A percentile compares a stretch with the other conserved stretches of the same genome.
These are phyloP conservation scores for Blastosporella zonata DNA, from an alignment of 1,284 basidiomycete species.

Conservation along the genomic window DNA sequence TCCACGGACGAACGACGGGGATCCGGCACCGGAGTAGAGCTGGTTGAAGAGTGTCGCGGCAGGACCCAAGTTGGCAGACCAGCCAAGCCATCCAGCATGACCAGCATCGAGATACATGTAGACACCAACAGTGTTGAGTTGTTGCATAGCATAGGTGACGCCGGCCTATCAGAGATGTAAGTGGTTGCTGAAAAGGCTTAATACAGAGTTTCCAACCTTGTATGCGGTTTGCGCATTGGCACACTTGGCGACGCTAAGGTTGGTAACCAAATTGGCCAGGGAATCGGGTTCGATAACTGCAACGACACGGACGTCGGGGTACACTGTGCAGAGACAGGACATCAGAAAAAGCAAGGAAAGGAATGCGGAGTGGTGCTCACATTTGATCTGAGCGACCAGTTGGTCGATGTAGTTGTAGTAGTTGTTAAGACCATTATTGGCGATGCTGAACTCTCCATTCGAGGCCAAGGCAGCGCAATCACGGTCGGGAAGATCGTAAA, in stretches of 20 bases:
- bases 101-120: slow-evolving; percentile 64
- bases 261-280: slow-evolving; percentile 61
- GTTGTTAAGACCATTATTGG: slow-evolving; percentile 51
- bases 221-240: slow-evolving; percentile 50
- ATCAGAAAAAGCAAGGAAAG: neutral
- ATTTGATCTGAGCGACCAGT: slow-evolving; percentile 53
- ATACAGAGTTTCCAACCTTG: slow-evolving; percentile 29
- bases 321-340: slow-evolving; percentile 33
- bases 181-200: neutral
- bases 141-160: slow-evolving; percentile 56
- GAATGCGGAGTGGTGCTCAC: slow-evolving; percentile 30
- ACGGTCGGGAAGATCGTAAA: slow-evolving; percentile 61
- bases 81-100: slow-evolving; percentile 67
- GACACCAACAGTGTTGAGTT: slow-evolving; percentile 53
- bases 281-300: slow-evolving; percentile 67
- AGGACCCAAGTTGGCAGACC: slow-evolving; percentile 59
- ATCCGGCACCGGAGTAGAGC: slow-evolving; percentile 48
- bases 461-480: slow-evolving; percentile 64
- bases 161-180: slow-evolving; percentile 29
- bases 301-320: slow-evolving; percentile 58
- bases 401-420: slow-evolving; percentile 62
- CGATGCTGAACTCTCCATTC: slow-evolving; percentile 62
- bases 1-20: slow-evolving; percentile 53
- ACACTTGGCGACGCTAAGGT: slow-evolving; percentile 57
- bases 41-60: slow-evolving; percentile 54